Base-by-base conservation (phyloP, 495 filamentous ascomycete genomes). In the Aspergillus affinis region DNA sequence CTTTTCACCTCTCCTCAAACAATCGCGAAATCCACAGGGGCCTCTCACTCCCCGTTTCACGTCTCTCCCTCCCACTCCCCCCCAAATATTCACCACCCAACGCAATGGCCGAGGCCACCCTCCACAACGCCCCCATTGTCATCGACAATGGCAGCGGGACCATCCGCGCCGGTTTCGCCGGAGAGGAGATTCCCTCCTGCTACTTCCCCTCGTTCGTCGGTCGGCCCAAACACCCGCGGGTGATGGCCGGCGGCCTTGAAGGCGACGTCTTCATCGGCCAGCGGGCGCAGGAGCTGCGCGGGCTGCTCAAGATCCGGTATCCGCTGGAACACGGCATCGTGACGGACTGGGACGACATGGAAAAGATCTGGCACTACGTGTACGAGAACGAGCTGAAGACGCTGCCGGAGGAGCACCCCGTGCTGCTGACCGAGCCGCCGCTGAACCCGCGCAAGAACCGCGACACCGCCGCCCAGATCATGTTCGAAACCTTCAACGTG, bases 321-420 rank as follows among this genome's bases (percentile, higher is more conserved):
- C 94, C 94, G 47, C 81, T 99, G 57, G 95, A 97, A 73, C 94
- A 99, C 73, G 94, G 94, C 68, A 94, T 98, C 63, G 94, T 99
- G 50, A 99, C 94, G 60, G 93, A 99, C 75, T 99, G 94, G 94
- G 94, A 98, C 67, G 94, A 99, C 69, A 99, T 99, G 94, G 94
- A 98, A 79, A 89, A 90, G 74, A 99, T 99, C 75, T 99, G 94
- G 94, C 89, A 92, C 72, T 87, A 88, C 68, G 88, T 90, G 53
- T 91, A 90, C 73, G 84, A 85, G 59, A 88, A 89, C 69, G 88
- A 90, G 63, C 75, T 99, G 64, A 98, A 97, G 79, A 96, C 93
- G 26, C 82, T 96, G 67, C 96, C 92, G 68, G 94, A 98, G 80
- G 95, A 99, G 87, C 94, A 99, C 75, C 94, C 94, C 20, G 93